These are phyloP conservation scores for Fragilaria radians DNA, from an alignment of 108 stramenopile species.

Conservation along the genomic window DNA sequence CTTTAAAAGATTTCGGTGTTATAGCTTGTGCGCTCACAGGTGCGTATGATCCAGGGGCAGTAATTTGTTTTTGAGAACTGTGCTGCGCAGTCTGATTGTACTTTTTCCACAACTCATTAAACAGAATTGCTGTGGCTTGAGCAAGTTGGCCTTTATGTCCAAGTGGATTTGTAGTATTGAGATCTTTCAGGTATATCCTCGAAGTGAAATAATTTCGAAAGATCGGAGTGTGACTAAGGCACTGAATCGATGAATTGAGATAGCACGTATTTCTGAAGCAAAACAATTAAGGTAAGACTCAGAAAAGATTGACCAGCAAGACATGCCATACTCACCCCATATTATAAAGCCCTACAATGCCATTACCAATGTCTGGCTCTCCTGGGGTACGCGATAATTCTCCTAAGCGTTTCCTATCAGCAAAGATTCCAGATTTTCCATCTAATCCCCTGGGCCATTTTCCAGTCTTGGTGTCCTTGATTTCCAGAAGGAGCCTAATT, in stretches of 20 bases:
- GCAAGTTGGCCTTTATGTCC: conserved; percentile 91
- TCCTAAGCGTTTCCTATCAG: conserved; percentile 3
- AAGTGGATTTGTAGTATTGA: conserved; percentile 91
- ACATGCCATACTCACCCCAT: conserved; percentile 53
- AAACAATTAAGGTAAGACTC: neutral
- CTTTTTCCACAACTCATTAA: conserved; percentile 85
- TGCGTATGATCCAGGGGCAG: conserved; percentile 58
- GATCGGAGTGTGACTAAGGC: conserved; percentile 90
- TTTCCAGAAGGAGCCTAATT: conserved; percentile 63
- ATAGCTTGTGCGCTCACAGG: conserved; percentile 70
- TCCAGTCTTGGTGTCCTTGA: conserved; percentile 64
- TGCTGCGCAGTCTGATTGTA: conserved; percentile 12
- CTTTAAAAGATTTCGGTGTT: conserved; percentile 90
- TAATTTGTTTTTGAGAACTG: conserved; percentile 37
- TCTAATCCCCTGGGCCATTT: conserved; percentile 65
- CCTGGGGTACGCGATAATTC: neutral
- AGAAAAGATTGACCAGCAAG: neutral
- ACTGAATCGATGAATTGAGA: conserved; percentile 91
- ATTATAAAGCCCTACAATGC: conserved; percentile 81
- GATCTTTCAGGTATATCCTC: conserved; percentile 80
- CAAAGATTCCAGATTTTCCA: conserved; percentile 34
- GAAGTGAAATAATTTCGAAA: conserved; percentile 91
- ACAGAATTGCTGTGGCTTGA: conserved; percentile 86
- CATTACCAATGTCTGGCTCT: conserved; percentile 51
- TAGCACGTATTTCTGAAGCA: conserved; percentile 89